Evolutionary conservation across 306 rosid genomes (phyloP).

Genomic region (Vicia faba): DNA sequence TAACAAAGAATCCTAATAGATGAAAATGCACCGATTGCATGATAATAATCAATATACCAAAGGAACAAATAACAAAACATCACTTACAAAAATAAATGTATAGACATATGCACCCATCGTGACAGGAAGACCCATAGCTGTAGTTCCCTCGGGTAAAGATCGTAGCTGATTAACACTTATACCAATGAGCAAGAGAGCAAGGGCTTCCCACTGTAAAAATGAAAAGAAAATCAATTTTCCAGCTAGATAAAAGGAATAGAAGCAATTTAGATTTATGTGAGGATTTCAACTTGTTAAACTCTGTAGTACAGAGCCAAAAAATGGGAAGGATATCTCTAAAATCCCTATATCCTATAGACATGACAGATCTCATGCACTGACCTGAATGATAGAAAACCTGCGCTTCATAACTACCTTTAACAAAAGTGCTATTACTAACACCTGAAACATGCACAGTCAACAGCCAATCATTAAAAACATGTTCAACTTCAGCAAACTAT

Average conservation of each 20-base stretch:
- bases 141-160: constrained; percentile 77
- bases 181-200: constrained; percentile 91
- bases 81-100: constrained; percentile 84
- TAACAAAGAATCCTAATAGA: constrained; percentile 28
- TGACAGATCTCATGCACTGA: constrained; percentile 39
- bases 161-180: constrained; percentile 92
- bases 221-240: constrained; percentile 33
- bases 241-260: constrained; percentile 25
- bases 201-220: constrained; percentile 91
- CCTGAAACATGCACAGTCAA: constrained; percentile 60
- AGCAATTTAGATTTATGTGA: constrained; percentile 26
- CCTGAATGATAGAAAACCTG: constrained; percentile 92
- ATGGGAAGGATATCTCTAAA: constrained; percentile 5
- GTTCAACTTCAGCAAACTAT: constrained; percentile 26
- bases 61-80: constrained; percentile 32
- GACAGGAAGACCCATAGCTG: constrained; percentile 74
- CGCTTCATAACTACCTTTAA: constrained; percentile 94
- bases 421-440: constrained; percentile 96
- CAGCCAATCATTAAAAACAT: constrained; percentile 35
- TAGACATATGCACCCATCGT: constrained; percentile 79
- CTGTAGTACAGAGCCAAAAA: constrained; percentile 15
- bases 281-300: constrained; percentile 28
- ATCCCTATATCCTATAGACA: constrained; percentile 3
- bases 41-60: constrained; percentile 7
- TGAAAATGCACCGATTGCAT: constrained; percentile 16